Evolutionary conservation across 441 rosid genomes (phyloP), one percentile per base, ranked within the genome.

Genomic region (Syzygium syzygioides): DNA sequence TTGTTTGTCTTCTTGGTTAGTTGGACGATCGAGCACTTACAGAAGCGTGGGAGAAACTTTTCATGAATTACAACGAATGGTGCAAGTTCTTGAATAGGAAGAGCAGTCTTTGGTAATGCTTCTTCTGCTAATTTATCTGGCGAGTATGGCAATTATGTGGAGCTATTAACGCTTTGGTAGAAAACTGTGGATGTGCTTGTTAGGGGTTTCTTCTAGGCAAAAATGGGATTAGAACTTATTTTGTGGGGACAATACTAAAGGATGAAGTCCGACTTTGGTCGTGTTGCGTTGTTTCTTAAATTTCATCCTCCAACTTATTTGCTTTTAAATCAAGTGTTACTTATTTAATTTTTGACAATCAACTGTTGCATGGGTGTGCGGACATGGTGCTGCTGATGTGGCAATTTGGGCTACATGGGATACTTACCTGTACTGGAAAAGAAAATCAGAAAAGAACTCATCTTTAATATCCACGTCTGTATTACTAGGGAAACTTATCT

Each of bases 51-150:
- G 96, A 96, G 94, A 97, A 96, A 90, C 97, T 98, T 91, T 97
- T 97, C 93, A 97, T 95, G 93, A 98, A 96, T 89, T 98, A 98
- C 92, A 96, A 95, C 90, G 95, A 96, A 89, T 97, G 99, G 99
- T 97, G 99, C 96, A 96, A 95, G 92, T 97, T 95, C 92, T 94
- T 98, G 92, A 97, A 92, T 76, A 95, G 98, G 88, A 96, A 97
- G 92, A 97, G 98, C 92, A 98, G 99, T 91, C 99, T 98, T 79
- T 95, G 99, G 99, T 98, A 93, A 93, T 94, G 86, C 34, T 85
- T 64, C 62, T 54, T 11, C 26, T 83, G 48, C 64, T 62, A 53
- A 54, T 45, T 37, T 79, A 32, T 54, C 86, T 68, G 45, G 79
- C 28, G 8, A 34, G 79, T 32, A 68, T 68, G 79, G 12, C 23